Evolutionary conservation across 768 basidiomycete genomes (phyloP), one percentile per base, ranked within the genome.

Genomic region (Hygrophoropsis aurantiaca): DNA sequence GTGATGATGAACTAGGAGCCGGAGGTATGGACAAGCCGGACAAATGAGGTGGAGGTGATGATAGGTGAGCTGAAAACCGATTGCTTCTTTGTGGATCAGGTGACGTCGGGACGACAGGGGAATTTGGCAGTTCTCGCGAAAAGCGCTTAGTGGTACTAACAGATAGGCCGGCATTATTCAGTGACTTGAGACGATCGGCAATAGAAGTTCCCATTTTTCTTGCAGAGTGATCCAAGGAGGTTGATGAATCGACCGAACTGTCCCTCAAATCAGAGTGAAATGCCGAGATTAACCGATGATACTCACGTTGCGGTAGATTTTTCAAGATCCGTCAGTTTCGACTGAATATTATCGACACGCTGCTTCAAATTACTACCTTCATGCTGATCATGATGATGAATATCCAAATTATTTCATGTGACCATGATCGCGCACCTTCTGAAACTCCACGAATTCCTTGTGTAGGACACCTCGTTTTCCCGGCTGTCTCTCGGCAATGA

Each of bases 161-260:
- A 10, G 75, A 70, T 59, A 94, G 65, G 1, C 93, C 93, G 39
- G 79, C 83, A 49, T 80, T 81, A 59, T 85, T 78, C 16, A 95
- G 67, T 13, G 86, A 81, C 54, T 78, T 81, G 68, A 93, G 76
- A 41, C 93, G 80, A 69, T 92, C 91, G 20, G 87, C 86, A 49
- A 95, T 90, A 41, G 81, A 84, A 5, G 74, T 81, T n/a, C 82
- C 84, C 2, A 77, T 56, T 50, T 74, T 74, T 43, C 55, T 66
- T 34, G 72, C 69, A 13, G 74, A 64, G 30, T 68, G 75, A 24
- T 48, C 43, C 15, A 27, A 52, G 25, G 52, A 10, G 27, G 35
- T 45, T 20, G 45, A 44, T 25, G 48, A 30, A 30, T 30, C 27
- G 27, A 30, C 27, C 6, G 27, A 13, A 6, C 27, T 30, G 27